These are phyloP conservation scores for Neurospora terricola DNA, from an alignment of 495 filamentous ascomycete genomes.

Conservation along the genomic window DNA sequence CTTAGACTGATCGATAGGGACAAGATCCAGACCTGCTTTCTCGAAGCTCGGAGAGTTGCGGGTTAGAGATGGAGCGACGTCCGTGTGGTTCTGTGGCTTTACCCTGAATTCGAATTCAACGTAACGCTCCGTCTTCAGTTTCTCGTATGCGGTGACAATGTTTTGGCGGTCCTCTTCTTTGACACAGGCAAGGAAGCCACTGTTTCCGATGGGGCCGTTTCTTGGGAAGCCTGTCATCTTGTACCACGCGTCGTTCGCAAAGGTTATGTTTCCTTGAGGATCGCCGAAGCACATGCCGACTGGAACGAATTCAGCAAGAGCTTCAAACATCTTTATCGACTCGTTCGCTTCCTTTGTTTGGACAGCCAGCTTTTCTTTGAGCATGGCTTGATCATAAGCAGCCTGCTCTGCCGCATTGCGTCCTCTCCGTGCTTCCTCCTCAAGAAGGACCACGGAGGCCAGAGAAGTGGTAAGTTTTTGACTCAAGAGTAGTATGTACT, in stretches of 20 bases:
- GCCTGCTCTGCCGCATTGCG: conserved; percentile 49
- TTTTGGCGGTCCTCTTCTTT: conserved; percentile 29
- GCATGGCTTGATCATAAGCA: conserved; percentile 47
- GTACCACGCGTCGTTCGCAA: conserved; percentile 57
- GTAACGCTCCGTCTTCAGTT: conserved; percentile 21
- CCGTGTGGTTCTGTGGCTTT: conserved; percentile 13
- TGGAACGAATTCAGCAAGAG: conserved; percentile 58
- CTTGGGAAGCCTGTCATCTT: conserved; percentile 24
- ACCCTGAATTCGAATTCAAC: conserved; percentile 35
- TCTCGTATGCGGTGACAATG: conserved; percentile 24
- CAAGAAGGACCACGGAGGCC: conserved; percentile 54
- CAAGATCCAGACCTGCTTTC: conserved; percentile 26
- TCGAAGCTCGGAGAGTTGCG: conserved; percentile 34
- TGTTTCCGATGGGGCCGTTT: conserved; percentile 15
- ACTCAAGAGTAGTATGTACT: conserved; percentile 51
- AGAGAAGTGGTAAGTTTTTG: conserved; percentile 54
- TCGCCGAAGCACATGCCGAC: conserved; percentile 60
- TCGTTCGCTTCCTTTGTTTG: conserved; percentile 53
- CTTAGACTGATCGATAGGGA: conserved; percentile 17
- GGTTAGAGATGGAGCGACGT: conserved; percentile 16
- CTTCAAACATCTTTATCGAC: conserved; percentile 53
- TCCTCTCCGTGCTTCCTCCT: conserved; percentile 53
- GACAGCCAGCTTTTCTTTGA: conserved; percentile 49
- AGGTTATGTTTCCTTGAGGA: conserved; percentile 46
- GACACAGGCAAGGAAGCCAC: conserved; percentile 29